Conservation (phyloP, 257 asterid genomes). For the Misopates orontium region DNA sequence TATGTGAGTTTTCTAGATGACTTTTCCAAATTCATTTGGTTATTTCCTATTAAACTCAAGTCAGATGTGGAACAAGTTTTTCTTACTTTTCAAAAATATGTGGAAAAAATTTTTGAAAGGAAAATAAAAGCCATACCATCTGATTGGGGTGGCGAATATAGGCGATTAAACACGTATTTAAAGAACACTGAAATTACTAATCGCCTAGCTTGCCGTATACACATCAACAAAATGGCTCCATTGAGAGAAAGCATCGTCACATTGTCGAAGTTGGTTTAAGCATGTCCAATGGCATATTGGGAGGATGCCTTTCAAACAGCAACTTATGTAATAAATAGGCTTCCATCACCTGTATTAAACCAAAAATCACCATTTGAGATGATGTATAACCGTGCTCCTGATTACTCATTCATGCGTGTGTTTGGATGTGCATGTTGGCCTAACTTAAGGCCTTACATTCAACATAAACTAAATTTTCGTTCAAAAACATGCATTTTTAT, state of each 20-base stretch:
- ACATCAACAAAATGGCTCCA: slow-evolving; percentile 5
- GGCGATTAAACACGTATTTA: background rate
- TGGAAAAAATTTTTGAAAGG: slow-evolving; percentile 7
- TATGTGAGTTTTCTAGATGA: background rate
- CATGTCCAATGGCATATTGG: background rate
- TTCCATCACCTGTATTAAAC: background rate
- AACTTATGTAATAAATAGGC: background rate
- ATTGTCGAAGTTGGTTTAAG: background rate
- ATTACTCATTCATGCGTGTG: background rate
- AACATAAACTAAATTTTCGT: background rate
- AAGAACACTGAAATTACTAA: background rate
- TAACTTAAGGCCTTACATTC: background rate
- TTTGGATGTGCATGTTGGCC: background rate
- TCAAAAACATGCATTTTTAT: background rate
- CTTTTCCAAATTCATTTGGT: background rate
- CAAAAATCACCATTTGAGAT: background rate
- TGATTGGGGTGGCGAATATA: slow-evolving; percentile 1
- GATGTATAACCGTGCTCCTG: background rate
- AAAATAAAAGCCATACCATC: background rate
- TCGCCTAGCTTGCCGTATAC: background rate
- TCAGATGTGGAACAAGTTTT: background rate
- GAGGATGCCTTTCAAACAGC: background rate
- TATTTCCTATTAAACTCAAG: background rate
- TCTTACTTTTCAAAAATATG: background rate
- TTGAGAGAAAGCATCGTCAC: background rate